Conservation (phyloP, 23 red algal genomes). For the Pyropia haitanensis region DNA sequence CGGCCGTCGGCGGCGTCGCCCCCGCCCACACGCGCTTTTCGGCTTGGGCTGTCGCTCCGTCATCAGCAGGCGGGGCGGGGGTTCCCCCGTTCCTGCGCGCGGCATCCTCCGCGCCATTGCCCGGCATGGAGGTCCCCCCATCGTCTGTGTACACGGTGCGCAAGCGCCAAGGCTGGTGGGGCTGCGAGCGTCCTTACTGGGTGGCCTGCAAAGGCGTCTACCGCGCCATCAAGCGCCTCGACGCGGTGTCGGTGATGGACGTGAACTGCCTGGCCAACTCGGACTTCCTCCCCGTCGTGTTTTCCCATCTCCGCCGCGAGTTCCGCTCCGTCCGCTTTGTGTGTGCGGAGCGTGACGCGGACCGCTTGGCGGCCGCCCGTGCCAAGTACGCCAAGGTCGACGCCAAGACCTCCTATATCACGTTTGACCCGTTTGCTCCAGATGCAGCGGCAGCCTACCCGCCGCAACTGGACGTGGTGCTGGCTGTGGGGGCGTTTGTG, state of each 20-base stretch:
- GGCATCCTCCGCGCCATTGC: no score
- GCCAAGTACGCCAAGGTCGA: conserved; percentile 15
- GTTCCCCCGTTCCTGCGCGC: no score
- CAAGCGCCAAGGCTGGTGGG: conserved; percentile 17
- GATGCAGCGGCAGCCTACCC: conserved; percentile 4
- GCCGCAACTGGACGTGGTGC: conserved; percentile 16
- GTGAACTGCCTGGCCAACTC: conserved; percentile 15
- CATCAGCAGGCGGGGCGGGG: no score
- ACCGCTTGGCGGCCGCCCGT: background rate
- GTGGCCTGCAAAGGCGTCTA: conserved; percentile 54
- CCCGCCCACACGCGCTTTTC: no score
- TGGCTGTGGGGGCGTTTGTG: conserved; percentile 16
- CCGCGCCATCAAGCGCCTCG: conserved; percentile 29
- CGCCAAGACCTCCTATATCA: conserved; percentile 2
- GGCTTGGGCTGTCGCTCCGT: no score
- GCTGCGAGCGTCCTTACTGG: conserved; percentile 25
- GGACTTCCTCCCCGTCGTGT: conserved; percentile 25
- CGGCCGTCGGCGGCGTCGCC: no score
- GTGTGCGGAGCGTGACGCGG: conserved; percentile 1
- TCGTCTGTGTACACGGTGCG: no score
- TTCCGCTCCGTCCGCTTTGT: conserved; percentile 24
- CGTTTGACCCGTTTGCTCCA: conserved; percentile 11
- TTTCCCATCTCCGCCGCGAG: conserved; percentile 27
- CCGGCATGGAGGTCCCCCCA: no score
- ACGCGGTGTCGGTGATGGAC: conserved; percentile 27